These are phyloP conservation scores for Gloeophyllum trabeum DNA, from an alignment of 768 basidiomycete genomes.

Conservation along the genomic window DNA sequence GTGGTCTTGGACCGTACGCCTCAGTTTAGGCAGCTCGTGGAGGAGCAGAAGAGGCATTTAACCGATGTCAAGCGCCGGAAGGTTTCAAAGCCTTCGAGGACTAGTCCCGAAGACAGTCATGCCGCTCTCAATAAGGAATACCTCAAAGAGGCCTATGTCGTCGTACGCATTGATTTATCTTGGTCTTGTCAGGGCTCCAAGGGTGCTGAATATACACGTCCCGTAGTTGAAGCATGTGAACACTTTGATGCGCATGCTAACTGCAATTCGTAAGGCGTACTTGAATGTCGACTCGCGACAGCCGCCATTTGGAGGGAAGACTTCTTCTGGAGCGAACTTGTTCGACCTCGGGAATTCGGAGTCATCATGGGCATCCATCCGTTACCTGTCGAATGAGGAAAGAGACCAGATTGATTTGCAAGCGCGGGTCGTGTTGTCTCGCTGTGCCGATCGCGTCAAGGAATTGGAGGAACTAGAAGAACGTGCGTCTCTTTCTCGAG, in stretches of 20 bases:
- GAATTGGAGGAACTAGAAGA: conserved; percentile 85
- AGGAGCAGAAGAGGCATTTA: conserved; percentile 29
- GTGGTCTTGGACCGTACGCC: conserved; percentile 46
- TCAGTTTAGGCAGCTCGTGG: conserved; percentile 44
- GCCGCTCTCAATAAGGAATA: conserved; percentile 49
- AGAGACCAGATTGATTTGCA: conserved; percentile 94
- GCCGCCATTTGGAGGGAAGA: conserved; percentile 36
- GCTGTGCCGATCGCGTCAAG: conserved; percentile 79
- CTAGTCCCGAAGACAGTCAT: conserved; percentile 20
- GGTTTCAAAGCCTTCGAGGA: conserved; percentile 19
- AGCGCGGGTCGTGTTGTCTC: conserved; percentile 72
- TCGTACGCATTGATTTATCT: conserved; percentile 33
- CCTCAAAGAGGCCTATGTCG: conserved; percentile 62
- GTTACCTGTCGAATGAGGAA: conserved; percentile 78
- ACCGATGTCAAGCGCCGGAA: conserved; percentile 44
- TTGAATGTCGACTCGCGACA: conserved; percentile 55
- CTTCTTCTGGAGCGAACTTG: conserved; percentile 40
- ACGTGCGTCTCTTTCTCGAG: conserved; percentile 39
- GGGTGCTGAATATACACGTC: conserved; percentile 2
- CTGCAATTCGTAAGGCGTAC: conserved; percentile 75
- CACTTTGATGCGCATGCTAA: conserved; percentile 61
- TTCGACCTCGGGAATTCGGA: conserved; percentile 30
- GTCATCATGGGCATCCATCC: conserved; percentile 52
- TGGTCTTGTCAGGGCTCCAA: background rate
- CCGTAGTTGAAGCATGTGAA: conserved; percentile 62